A percentile compares a stretch with the other conserved stretches of the same genome.
Evolutionary conservation across 306 rosid genomes (phyloP).

Genomic region (Begonia fuchsioides): DNA sequence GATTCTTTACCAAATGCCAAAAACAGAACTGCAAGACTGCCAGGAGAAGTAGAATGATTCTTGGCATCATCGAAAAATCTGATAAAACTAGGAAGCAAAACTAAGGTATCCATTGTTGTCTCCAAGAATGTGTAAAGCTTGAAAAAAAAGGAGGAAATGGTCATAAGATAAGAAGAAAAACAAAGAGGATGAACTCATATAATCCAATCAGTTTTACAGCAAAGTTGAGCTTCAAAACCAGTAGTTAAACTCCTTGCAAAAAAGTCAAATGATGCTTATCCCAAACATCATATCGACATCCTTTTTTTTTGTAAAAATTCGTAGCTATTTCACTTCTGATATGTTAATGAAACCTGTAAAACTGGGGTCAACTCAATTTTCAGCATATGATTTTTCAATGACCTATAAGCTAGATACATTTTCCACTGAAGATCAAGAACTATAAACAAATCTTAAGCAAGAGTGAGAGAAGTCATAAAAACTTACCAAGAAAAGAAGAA

Average conservation of each 20-base stretch:
- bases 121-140: slow-evolving; percentile 86
- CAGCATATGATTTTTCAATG: not conserved
- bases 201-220: not conserved
- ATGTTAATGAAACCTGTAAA: not conserved
- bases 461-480: slow-evolving; percentile 4
- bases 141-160: slow-evolving; percentile 11
- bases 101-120: slow-evolving; percentile 63
- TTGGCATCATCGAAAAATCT: slow-evolving; percentile 51
- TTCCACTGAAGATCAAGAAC: not conserved
- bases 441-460: slow-evolving; percentile 5
- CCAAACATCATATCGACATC: no score
- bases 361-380: not conserved
- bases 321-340: slow-evolving; percentile 2
- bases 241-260: no score
- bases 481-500: slow-evolving; percentile 86
- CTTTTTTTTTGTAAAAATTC: no score
- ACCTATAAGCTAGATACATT: not conserved
- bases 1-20: slow-evolving; percentile 61
- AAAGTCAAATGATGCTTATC: no score
- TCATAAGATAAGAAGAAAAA: slow-evolving; percentile 13
- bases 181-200: not conserved
- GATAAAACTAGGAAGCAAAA: slow-evolving; percentile 75
- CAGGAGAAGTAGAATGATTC: slow-evolving; percentile 56
- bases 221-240: no score
- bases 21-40: slow-evolving; percentile 45